These are phyloP conservation scores for Symbiotaphrina buchneri DNA, from an alignment of 495 filamentous ascomycete genomes.

Conservation along the genomic window DNA sequence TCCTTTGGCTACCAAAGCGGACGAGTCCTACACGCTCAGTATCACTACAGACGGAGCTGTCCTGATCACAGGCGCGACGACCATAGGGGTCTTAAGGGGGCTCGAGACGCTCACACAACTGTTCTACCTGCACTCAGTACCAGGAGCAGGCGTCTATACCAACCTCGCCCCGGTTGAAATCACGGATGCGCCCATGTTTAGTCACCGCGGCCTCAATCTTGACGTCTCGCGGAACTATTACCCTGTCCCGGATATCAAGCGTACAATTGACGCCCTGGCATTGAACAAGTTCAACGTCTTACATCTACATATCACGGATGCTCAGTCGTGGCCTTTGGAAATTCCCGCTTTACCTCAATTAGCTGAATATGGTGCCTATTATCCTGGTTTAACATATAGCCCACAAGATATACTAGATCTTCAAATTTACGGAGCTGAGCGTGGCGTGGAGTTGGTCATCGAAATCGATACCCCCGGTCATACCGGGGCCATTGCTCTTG, in stretches of 20 bases:
- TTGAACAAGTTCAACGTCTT: constrained; percentile 64
- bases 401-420: constrained; percentile 34
- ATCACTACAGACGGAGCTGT: constrained; percentile 27
- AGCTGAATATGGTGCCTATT: constrained; percentile 44
- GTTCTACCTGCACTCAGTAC: constrained; percentile 39
- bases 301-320: constrained; percentile 61
- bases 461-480: constrained; percentile 75
- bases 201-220: constrained; percentile 52
- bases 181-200: constrained; percentile 39
- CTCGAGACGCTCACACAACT: constrained; percentile 53
- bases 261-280: constrained; percentile 46
- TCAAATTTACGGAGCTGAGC: constrained; percentile 38
- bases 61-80: constrained; percentile 34
- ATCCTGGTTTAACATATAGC: constrained; percentile 33
- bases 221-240: constrained; percentile 48
- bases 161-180: constrained; percentile 41
- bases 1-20: constrained; percentile 33
- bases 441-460: constrained; percentile 49
- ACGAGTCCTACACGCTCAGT: constrained; percentile 50
- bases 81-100: constrained; percentile 40
- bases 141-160: constrained; percentile 32
- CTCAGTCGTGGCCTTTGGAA: constrained; percentile 66
- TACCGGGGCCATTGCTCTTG: constrained; percentile 34
- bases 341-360: constrained; percentile 51
- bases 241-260: constrained; percentile 33